Evolutionary conservation across 1,139 yeast species (phyloP), one percentile per base, ranked within the genome.

Genomic region (Kluyveromyces marxianus): DNA sequence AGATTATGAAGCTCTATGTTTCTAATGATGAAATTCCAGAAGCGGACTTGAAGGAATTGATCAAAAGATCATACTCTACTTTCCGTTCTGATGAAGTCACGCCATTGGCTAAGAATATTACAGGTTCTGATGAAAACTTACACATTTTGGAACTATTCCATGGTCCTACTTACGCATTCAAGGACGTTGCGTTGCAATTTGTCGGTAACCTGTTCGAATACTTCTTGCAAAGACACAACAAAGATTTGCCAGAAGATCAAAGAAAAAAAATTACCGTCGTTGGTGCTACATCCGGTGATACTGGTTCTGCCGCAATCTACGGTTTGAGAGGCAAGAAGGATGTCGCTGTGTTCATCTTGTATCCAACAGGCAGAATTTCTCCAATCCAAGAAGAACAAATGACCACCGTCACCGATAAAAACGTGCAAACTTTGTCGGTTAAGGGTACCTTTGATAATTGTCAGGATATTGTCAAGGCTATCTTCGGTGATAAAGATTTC

Each of bases 211-310:
- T 92, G 56, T 92, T 92, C 65, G 98, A 92, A 68, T 92, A 78
- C 69, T 94, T 92, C 68, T 73, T 92, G 60, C 73, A 76, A 49
- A 83, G 96, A 68, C 77, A 79, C 58, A 92, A 92, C 63, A 74
- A 76, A 31, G 78, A 75, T 40, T 77, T 83, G 62, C 69, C 76
- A 37, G 77, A 71, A 27, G 75, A 75, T 47, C 75, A 78, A 52
- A 76, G 94, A 60, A 94, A 88, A 57, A 77, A 79, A 51, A 75
- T 92, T 58, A 92, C 99, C 35, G 98, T 92, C 54, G 96, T 92
- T 50, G 99, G 99, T 59, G 99, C 99, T 39, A 92, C 99, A 28
- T 86, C 96, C 45, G 99, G 99, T 60, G 99, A 92, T 64, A 92
- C 99, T 41, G 99, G 99, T 45, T 86, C 96, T 42, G 99, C 99